Evolutionary conservation across 352 stramenopile genomes (phyloP), one percentile per base, ranked within the genome.

Genomic region (Pythium volutum): DNA sequence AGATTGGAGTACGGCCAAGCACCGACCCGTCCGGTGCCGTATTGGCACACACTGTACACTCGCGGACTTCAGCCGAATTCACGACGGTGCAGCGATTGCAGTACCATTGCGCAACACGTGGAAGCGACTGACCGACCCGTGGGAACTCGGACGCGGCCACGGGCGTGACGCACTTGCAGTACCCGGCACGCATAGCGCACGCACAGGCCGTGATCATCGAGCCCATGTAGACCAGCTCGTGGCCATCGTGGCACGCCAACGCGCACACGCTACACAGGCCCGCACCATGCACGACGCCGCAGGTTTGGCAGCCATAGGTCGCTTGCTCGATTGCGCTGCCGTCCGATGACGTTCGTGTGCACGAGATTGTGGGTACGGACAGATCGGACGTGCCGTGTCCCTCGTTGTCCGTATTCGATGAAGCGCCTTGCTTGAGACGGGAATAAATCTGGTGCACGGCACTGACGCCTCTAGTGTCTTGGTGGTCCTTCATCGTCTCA

Each of bases 31-130:
- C 58, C 2, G 77, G 75, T 0, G 74, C 67, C 20, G 48, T 60
- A 56, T 79, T 79, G 15, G 77, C 74, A 53, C 87, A 96, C 29
- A 94, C 81, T 39, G 69, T 79, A 50, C 87, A 96, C 47, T 75
- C 67, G 12, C 69, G 75, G 2, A 75, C 48, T n/a, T 77, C 65
- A 10, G 77, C 54, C 6, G 69, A 66, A 55, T 96, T 96, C 20
- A 94, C 75, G 33, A 96, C 81, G 0, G 87, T 96, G 65, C 87
- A 96, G 43, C 89, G 82, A 51, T 67, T 84, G 57, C 87, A 96
- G 43, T 79, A 82, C 87, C 87, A 96, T 18, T 87, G 64, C 16
- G 67, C 50, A 15, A 71, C 73, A n/a, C 64, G 70, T 15, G 87
- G 74, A 14, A 75, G 46, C 3, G 53, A 62, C 26, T 70, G 64